These are phyloP conservation scores for Fusarium sp. DNA, from an alignment of 2,329 filamentous ascomycete species.

Conservation along the genomic window DNA sequence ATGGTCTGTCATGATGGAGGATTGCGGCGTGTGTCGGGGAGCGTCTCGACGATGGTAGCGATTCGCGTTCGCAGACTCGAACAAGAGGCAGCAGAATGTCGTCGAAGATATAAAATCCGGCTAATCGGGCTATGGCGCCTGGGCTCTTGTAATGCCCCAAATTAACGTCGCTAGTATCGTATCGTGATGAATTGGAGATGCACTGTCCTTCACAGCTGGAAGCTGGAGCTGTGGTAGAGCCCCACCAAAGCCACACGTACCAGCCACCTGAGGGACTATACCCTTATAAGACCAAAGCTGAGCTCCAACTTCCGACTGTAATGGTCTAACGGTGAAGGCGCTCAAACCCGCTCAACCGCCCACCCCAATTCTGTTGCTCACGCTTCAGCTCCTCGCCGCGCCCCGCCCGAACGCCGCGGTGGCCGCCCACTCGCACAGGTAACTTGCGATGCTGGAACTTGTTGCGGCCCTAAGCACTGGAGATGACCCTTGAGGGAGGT, in stretches of 20 bases:
- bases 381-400: constrained; percentile 69
- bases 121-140: too few relatives aligned
- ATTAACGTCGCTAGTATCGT: too few relatives aligned
- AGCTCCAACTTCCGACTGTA: constrained; percentile 64
- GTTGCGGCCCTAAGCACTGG: constrained; percentile 75
- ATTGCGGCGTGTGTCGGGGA: background rate
- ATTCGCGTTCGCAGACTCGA: too few relatives aligned
- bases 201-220: too few relatives aligned
- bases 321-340: constrained; percentile 75
- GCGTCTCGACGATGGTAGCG: too few relatives aligned
- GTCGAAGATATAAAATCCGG: background rate
- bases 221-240: constrained; percentile 1
- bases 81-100: background rate
- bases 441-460: constrained; percentile 74
- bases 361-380: constrained; percentile 61
- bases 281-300: constrained; percentile 46
- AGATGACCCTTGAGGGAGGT: constrained; percentile 79
- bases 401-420: constrained; percentile 80
- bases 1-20: constrained; percentile 17
- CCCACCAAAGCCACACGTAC: background rate
- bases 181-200: too few relatives aligned
- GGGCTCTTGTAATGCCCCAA: too few relatives aligned
- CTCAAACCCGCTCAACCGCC: constrained; percentile 66
- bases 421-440: constrained; percentile 76
- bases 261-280: constrained; percentile 19